Conservation (phyloP, 164 flowering plant genomes). For the Cinnamomum chago region DNA sequence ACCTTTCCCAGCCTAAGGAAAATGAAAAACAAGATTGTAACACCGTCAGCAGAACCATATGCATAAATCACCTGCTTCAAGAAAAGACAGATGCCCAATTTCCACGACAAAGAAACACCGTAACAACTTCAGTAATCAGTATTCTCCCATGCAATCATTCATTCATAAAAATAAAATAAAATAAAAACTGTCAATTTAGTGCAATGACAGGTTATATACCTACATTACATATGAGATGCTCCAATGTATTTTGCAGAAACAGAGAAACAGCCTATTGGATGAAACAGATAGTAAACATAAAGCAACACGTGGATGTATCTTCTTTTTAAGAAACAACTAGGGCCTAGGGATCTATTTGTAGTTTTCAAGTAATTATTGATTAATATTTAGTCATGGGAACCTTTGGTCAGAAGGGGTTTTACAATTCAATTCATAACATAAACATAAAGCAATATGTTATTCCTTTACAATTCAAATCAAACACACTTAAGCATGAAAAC, state of each 20-base stretch:
- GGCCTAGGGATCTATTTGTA: no score
- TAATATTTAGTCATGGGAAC: background rate
- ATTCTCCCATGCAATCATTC: background rate
- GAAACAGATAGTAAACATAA: background rate
- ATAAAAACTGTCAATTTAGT: background rate
- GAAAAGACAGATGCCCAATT: background rate
- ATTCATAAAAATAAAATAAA: conserved; percentile 1
- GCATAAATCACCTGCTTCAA: background rate
- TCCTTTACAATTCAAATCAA: no score
- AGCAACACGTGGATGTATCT: background rate
- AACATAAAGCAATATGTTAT: no score
- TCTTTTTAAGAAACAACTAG: background rate
- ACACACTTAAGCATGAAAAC: no score
- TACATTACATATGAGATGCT: background rate
- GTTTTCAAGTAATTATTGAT: no score
- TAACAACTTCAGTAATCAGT: background rate
- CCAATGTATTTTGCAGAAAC: background rate
- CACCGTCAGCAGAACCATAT: background rate
- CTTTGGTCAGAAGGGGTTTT: background rate
- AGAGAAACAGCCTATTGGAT: background rate
- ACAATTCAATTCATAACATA: no score
- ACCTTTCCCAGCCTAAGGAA: conserved; percentile 72
- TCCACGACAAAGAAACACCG: background rate
- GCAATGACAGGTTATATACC: background rate
- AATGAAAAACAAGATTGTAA: background rate